phyloP scores from a whole-genome alignment of 352 stramenopile species.

The Phytophthora ohioensis region DNA sequence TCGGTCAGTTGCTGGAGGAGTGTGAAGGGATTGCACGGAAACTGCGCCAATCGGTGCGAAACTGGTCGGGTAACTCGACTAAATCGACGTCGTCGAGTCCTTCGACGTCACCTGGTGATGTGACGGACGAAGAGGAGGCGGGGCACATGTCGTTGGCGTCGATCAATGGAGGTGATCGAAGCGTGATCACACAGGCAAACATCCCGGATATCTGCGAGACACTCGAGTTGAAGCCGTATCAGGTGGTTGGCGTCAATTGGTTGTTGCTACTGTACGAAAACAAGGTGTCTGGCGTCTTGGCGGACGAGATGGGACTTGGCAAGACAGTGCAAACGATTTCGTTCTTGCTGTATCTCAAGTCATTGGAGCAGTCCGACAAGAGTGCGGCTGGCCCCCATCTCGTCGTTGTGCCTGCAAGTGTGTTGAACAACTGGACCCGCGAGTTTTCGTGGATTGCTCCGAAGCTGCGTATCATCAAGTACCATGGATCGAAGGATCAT shows the following conservation, averaged over 20 bases:
- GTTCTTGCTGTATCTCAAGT: slow-evolving; percentile 75
- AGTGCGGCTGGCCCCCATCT: slow-evolving; percentile 80
- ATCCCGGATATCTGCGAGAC: slow-evolving; percentile 76
- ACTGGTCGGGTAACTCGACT: slow-evolving; percentile 58
- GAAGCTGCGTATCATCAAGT: slow-evolving; percentile 87
- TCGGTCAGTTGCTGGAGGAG: slow-evolving; percentile 70
- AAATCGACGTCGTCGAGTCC: slow-evolving; percentile 38
- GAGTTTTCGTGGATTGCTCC: slow-evolving; percentile 94
- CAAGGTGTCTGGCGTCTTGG: slow-evolving; percentile 79
- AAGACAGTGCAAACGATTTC: slow-evolving; percentile 94
- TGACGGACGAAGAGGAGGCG: slow-evolving; percentile 57
- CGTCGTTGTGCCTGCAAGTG: slow-evolving; percentile 93
- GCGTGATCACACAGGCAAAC: slow-evolving; percentile 72
- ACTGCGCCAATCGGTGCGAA: slow-evolving; percentile 65
- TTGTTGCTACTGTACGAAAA: slow-evolving; percentile 81
- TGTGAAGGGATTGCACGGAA: slow-evolving; percentile 72
- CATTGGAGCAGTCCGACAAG: slow-evolving; percentile 39
- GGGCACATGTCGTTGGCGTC: slow-evolving; percentile 68
- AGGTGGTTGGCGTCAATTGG: slow-evolving; percentile 89
- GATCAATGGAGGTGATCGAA: slow-evolving; percentile 49
- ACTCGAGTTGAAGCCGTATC: slow-evolving; percentile 86
- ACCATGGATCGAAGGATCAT: slow-evolving; percentile 77
- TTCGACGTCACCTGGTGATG: slow-evolving; percentile 38
- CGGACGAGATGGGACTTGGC: slow-evolving; percentile 93
- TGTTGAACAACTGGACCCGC: slow-evolving; percentile 94